A percentile compares a stretch with the other conserved stretches of the same genome.
Conservation (phyloP, 2,329 filamentous ascomycete genomes). For the Seiridium unicorne region DNA sequence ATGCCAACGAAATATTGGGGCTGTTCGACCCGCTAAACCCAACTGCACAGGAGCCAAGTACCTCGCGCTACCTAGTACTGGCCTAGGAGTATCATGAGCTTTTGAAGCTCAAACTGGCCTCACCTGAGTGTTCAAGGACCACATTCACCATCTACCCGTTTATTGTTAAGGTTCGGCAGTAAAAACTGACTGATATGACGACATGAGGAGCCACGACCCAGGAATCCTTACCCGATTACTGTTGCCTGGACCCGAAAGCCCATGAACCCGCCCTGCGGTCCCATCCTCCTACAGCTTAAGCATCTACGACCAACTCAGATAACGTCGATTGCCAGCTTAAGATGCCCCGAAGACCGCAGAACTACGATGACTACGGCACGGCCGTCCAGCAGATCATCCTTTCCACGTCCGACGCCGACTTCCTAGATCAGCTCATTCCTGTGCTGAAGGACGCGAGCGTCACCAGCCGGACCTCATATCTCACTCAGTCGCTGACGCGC, state of each 20-base stretch:
- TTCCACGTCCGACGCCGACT: constrained; percentile 87
- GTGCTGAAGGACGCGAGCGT: constrained; percentile 86
- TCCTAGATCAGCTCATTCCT: constrained; percentile 92
- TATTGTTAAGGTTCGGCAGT: too few species aligned
- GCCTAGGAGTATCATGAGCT: too few species aligned
- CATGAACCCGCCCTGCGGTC: not conserved
- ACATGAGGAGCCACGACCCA: not conserved
- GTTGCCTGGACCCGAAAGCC: not conserved
- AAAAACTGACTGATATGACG: not conserved
- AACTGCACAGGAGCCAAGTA: not conserved
- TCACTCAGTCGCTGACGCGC: constrained; percentile 75
- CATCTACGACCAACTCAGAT: not conserved
- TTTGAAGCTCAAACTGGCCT: too few species aligned
- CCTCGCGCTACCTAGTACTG: too few species aligned
- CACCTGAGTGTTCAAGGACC: too few species aligned
- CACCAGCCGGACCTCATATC: constrained; percentile 67
- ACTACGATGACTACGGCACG: constrained; percentile 32
- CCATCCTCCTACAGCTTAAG: not conserved
- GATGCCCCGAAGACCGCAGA: constrained; percentile 27
- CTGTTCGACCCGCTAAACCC: not conserved
- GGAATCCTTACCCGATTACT: not conserved
- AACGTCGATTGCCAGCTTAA: not conserved
- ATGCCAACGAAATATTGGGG: too few species aligned
- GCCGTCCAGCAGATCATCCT: constrained; percentile 74
- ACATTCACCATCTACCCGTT: too few species aligned